phyloP scores from a whole-genome alignment of 2,329 filamentous ascomycete genomes.

The Juglanconis juglandina region DNA sequence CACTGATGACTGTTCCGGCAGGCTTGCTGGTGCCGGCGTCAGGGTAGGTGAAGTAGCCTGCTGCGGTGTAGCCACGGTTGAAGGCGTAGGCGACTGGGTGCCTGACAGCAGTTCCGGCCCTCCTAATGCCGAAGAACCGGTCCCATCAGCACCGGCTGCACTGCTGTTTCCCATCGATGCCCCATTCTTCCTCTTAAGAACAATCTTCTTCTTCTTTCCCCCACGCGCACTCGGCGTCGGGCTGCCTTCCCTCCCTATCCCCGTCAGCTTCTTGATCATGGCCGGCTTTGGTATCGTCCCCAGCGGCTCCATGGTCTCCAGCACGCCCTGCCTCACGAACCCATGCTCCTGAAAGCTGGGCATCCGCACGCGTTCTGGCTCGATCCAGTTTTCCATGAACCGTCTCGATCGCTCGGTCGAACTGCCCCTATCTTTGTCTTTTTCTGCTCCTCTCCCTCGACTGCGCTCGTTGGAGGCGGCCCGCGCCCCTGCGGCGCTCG shows the following conservation, averaged over 20 bases:
- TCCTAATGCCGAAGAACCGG: neutral
- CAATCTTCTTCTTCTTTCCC: constrained; percentile 30
- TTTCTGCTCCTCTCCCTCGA: constrained; percentile 17
- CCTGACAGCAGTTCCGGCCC: constrained; percentile 8
- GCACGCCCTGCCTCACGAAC: constrained; percentile 68
- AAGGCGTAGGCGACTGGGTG: constrained; percentile 17
- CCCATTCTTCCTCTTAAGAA: constrained; percentile 19
- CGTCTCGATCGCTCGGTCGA: constrained; percentile 32
- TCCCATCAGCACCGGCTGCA: neutral
- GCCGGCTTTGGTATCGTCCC: constrained; percentile 67
- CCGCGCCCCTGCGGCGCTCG: constrained; percentile 23
- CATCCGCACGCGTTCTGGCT: constrained; percentile 56
- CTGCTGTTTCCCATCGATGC: constrained; percentile 15
- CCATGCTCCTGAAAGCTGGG: constrained; percentile 77
- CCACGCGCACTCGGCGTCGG: constrained; percentile 9
- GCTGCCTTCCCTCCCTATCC: constrained; percentile 10
- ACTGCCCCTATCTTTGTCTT: constrained; percentile 8
- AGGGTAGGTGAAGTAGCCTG: neutral
- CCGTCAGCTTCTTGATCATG: constrained; percentile 50
- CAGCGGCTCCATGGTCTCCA: constrained; percentile 80
- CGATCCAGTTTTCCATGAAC: constrained; percentile 57
- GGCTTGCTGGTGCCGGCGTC: constrained; percentile 7
- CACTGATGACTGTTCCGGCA: neutral
- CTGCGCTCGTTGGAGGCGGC: constrained; percentile 14
- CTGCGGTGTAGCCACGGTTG: constrained; percentile 15